Conservation (phyloP, 495 filamentous ascomycete genomes). For the Daldinia grandis region DNA sequence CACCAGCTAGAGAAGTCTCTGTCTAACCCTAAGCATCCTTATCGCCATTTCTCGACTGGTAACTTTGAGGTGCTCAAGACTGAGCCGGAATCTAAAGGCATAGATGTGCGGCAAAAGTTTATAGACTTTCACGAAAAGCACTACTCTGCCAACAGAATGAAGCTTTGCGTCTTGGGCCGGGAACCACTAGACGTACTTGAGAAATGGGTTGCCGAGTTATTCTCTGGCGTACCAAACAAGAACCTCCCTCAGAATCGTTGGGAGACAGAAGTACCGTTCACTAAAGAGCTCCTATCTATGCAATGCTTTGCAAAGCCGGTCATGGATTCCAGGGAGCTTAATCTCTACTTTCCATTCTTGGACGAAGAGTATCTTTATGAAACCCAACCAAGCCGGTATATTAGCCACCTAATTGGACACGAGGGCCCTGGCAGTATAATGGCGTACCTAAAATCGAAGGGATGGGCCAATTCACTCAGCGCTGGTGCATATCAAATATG, state of each 20-base stretch:
- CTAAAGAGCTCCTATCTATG: constrained; percentile 71
- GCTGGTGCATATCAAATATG: constrained; percentile 81
- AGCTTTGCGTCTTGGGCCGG: constrained; percentile 87
- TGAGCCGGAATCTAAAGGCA: constrained; percentile 78
- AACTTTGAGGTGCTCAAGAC: constrained; percentile 91
- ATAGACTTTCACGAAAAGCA: constrained; percentile 90
- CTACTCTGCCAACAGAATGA: constrained; percentile 97
- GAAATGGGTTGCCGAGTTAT: constrained; percentile 86
- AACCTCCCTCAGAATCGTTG: constrained; percentile 81
- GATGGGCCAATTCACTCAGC: constrained; percentile 89
- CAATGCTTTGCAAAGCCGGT: constrained; percentile 96
- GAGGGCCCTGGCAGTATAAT: constrained; percentile 97
- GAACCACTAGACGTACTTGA: constrained; percentile 91
- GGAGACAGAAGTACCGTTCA: constrained; percentile 76
- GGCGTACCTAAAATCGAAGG: constrained; percentile 92
- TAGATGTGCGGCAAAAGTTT: constrained; percentile 92
- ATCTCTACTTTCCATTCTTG: constrained; percentile 86
- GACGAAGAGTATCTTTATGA: constrained; percentile 88
- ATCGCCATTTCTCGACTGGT: constrained; percentile 94
- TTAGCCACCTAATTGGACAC: constrained; percentile 94
- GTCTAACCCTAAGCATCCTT: constrained; percentile 92
- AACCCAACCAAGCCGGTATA: constrained; percentile 86
- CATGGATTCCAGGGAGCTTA: constrained; percentile 87
- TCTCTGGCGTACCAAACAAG: constrained; percentile 86
- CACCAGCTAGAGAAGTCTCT: constrained; percentile 91